Evolutionary conservation across 352 stramenopile species (phyloP).

Genomic region (Thalassiosira livingstoniorum): DNA sequence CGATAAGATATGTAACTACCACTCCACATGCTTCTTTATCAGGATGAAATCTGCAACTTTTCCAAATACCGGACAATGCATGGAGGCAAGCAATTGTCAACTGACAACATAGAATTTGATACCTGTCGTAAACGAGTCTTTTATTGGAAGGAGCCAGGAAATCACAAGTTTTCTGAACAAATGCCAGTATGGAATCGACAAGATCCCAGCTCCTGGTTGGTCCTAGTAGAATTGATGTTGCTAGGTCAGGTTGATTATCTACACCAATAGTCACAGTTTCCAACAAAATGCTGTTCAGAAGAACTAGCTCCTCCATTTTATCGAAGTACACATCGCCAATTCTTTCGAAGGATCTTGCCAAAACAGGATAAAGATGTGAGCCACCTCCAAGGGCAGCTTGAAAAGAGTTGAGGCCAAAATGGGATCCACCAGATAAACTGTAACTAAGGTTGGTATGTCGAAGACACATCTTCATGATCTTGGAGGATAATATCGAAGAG

Average conservation of each 20-base stretch:
- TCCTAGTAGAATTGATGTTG: conserved; percentile 37
- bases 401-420: conserved; percentile 26
- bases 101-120: conserved; percentile 35
- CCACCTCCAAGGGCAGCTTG: conserved; percentile 34
- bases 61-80: conserved; percentile 54
- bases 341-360: conserved; percentile 34
- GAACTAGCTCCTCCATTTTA: conserved; percentile 23
- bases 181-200: conserved; percentile 37
- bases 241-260: conserved; percentile 42
- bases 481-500: conserved; percentile 44
- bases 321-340: conserved; percentile 18
- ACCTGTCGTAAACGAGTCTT: conserved; percentile 19
- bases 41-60: conserved; percentile 45
- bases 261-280: conserved; percentile 49
- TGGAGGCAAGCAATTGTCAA: conserved; percentile 41
- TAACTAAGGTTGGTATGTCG: conserved; percentile 21
- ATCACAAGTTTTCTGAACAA: conserved; percentile 22
- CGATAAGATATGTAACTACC: conserved; percentile 9
- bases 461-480: conserved; percentile 58
- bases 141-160: conserved; percentile 23
- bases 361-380: conserved; percentile 19
- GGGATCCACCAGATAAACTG: background rate
- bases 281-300: conserved; percentile 35
- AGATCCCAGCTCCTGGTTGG: conserved; percentile 33
- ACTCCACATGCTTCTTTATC: too few species aligned